Percentiles rank a stretch among this genome's conserved stretches.
These are phyloP conservation scores for Climacium dendroides DNA, from an alignment of 225 moss, liverwort and hornwort genomes.

Conservation along the genomic window DNA sequence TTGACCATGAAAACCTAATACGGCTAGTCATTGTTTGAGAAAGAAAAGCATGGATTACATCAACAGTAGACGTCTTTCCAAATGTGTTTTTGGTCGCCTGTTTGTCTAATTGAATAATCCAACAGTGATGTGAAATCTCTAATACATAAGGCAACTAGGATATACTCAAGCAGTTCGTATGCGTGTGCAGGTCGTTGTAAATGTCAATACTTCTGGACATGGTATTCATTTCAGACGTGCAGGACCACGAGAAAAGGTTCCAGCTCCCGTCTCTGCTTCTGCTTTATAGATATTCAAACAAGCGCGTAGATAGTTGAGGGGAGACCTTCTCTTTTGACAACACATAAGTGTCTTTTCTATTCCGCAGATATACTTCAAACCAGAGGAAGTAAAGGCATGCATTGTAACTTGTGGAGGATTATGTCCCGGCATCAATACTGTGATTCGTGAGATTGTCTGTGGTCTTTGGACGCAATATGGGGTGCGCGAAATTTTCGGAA, in stretches of 20 bases:
- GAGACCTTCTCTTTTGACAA: not conserved
- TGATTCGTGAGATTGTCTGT: constrained; percentile 68
- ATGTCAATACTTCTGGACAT: constrained; percentile 25
- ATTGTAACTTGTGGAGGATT: constrained; percentile 80
- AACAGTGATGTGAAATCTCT: not conserved
- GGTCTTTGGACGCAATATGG: constrained; percentile 59
- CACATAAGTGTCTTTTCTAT: not conserved
- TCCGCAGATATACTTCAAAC: constrained; percentile 37
- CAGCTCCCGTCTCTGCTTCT: not conserved
- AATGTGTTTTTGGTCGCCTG: not conserved
- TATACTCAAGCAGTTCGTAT: not conserved
- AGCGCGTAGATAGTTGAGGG: not conserved
- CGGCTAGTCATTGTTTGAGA: not conserved
- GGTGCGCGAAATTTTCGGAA: constrained; percentile 53
- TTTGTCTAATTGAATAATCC: not conserved
- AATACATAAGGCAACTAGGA: not conserved
- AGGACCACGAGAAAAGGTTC: constrained; percentile 47
- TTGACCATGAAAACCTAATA: not conserved
- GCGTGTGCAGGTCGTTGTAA: constrained; percentile 41
- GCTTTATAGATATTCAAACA: not conserved
- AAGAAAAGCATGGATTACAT: not conserved
- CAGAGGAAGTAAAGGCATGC: constrained; percentile 60
- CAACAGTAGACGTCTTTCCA: not conserved
- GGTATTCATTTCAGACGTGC: constrained; percentile 56
- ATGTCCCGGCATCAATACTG: constrained; percentile 77